Evolutionary conservation across 2,329 filamentous ascomycete genomes (phyloP).

Genomic region (Seiridium unicorne): DNA sequence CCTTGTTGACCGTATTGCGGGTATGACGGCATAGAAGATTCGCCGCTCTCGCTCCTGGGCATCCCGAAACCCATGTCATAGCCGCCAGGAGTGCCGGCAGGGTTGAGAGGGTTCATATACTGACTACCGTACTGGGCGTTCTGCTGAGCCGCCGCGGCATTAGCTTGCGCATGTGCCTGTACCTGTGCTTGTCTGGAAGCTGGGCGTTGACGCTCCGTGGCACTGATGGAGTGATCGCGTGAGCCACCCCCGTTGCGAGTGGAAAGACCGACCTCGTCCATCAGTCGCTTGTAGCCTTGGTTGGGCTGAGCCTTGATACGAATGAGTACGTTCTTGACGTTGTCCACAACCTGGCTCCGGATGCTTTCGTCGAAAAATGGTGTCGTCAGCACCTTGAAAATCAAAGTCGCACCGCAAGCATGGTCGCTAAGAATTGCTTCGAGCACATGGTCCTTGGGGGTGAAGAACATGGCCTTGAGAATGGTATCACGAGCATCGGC

Average conservation of each 20-base stretch:
- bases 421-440: constrained; percentile 91
- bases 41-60: constrained; percentile 52
- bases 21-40: constrained; percentile 49
- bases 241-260: constrained; percentile 50
- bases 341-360: constrained; percentile 84
- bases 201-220: constrained; percentile 54
- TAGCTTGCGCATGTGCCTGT: constrained; percentile 20
- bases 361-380: constrained; percentile 96
- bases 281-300: constrained; percentile 96
- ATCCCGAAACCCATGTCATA: constrained; percentile 53
- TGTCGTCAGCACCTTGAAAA: constrained; percentile 97
- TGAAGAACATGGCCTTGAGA: constrained; percentile 89
- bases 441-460: constrained; percentile 77
- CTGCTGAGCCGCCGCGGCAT: constrained; percentile 29
- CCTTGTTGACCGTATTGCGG: constrained; percentile 49
- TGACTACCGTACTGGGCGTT: constrained; percentile 42
- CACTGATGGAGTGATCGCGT: constrained; percentile 43
- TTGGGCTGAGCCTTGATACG: constrained; percentile 90
- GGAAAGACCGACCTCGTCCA: constrained; percentile 96
- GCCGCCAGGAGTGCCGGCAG: constrained; percentile 34
- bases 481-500: constrained; percentile 88
- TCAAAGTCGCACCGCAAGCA: constrained; percentile 87
- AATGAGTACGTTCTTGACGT: constrained; percentile 83
- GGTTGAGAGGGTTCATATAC: constrained; percentile 52
- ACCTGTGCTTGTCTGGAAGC: constrained; percentile 49